Conservation (phyloP, 169 alveolate genomes). For the Babesia microti region DNA sequence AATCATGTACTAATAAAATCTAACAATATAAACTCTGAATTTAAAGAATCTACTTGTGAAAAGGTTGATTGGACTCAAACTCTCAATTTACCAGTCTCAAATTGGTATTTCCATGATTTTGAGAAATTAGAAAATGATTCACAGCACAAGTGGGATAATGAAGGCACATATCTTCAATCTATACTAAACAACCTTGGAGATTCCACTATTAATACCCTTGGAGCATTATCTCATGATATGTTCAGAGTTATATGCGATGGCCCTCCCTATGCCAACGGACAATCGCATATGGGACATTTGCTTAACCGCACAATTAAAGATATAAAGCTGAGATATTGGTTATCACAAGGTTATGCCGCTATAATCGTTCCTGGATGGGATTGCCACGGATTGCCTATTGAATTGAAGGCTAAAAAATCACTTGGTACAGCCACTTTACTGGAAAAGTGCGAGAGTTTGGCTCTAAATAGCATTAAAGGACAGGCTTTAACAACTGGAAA, state of each 20-base stretch:
- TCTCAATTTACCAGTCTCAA: too few relatives aligned
- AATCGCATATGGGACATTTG: conserved; percentile 75
- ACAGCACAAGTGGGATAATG: too few relatives aligned
- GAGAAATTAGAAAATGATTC: too few relatives aligned
- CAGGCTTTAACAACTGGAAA: conserved; percentile 20
- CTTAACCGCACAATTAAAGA: conserved; percentile 73
- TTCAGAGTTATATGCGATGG: conserved; percentile 68
- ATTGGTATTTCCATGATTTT: too few relatives aligned
- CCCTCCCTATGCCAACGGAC: conserved; percentile 81
- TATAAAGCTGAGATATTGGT: conserved; percentile 48
- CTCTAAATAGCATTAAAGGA: conserved; percentile 15
- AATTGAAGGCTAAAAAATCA: conserved; percentile 39
- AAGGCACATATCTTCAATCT: too few relatives aligned
- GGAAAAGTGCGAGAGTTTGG: conserved; percentile 30
- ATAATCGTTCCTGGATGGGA: conserved; percentile 78
- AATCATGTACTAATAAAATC: too few relatives aligned
- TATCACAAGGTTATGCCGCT: conserved; percentile 55
- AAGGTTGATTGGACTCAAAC: too few relatives aligned
- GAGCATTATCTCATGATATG: too few relatives aligned
- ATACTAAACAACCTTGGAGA: too few relatives aligned
- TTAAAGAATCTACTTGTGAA: too few relatives aligned
- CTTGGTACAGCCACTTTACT: conserved; percentile 5
- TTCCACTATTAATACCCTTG: too few relatives aligned
- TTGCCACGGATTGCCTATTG: conserved; percentile 81
- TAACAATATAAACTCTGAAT: too few relatives aligned